Percentiles rank a stretch among this genome's conserved stretches.
These are phyloP conservation scores for Pseudonitzschia multiseries DNA, from an alignment of 108 stramenopile genomes.

Conservation along the genomic window DNA sequence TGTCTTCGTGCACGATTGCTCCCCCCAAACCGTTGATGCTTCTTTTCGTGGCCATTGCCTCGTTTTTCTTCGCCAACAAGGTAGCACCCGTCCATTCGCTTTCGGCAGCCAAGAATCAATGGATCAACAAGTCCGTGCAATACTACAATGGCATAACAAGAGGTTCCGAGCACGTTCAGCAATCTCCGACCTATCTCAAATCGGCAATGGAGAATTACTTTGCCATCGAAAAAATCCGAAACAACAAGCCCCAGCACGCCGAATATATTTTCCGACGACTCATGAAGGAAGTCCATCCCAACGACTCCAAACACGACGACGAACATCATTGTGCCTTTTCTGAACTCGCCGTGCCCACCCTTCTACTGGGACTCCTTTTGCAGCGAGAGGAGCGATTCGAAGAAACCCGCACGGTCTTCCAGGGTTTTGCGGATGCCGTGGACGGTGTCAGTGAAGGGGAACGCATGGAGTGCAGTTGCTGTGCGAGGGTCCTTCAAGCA, in stretches of 20 bases:
- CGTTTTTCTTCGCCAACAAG: background rate
- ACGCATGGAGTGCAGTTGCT: slow-evolving; percentile 48
- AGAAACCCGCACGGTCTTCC: slow-evolving; percentile 64
- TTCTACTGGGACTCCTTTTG: slow-evolving; percentile 66
- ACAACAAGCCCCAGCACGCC: slow-evolving; percentile 51
- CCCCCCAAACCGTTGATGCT: background rate
- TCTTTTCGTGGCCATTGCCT: background rate
- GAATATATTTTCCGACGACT: slow-evolving; percentile 67
- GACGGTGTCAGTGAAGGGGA: background rate
- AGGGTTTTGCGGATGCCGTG: slow-evolving; percentile 6
- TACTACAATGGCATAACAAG: slow-evolving; percentile 11
- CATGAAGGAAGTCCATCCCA: slow-evolving; percentile 45
- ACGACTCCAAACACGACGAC: slow-evolving; percentile 10
- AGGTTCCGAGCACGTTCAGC: slow-evolving; percentile 7
- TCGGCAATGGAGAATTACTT: slow-evolving; percentile 78
- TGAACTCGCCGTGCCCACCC: slow-evolving; percentile 66
- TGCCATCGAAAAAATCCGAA: slow-evolving; percentile 60
- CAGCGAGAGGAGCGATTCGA: slow-evolving; percentile 58
- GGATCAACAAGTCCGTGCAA: slow-evolving; percentile 12
- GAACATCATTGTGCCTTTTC: slow-evolving; percentile 56
- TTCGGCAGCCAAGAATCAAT: background rate
- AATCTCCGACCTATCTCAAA: slow-evolving; percentile 10
- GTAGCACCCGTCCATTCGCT: slow-evolving; percentile 2
- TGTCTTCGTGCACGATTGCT: background rate
- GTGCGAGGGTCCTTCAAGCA: slow-evolving; percentile 73